phyloP scores from a whole-genome alignment of 345 rosid species.

The Turnera subulata region DNA sequence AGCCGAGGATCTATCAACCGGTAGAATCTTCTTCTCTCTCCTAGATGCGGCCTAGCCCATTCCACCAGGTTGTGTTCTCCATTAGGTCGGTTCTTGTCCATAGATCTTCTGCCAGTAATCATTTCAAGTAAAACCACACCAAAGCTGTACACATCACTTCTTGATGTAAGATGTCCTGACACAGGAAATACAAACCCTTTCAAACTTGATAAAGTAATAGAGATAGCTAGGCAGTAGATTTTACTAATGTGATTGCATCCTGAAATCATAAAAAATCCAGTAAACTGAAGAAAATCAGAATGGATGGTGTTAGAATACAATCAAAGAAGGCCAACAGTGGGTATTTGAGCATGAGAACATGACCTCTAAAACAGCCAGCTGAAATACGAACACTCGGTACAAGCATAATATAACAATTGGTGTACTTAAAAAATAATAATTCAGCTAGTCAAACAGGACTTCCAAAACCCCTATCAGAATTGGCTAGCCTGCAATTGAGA shows the following conservation, averaged over 20 bases:
- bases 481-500: no score
- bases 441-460: no score
- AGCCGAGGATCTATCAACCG: constrained; percentile 79
- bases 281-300: background rate
- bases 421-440: no score
- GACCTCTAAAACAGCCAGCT: background rate
- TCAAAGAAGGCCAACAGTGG: no score
- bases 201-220: constrained; percentile 3
- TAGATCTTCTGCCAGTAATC: constrained; percentile 89
- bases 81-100: constrained; percentile 91
- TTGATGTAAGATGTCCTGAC: constrained; percentile 86
- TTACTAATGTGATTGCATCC: no score
- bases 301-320: no score
- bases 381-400: background rate
- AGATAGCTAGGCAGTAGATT: no score
- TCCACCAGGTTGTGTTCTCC: constrained; percentile 73
- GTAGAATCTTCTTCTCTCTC: constrained; percentile 76
- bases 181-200: background rate
- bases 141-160: constrained; percentile 93
- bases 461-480: no score
- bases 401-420: background rate
- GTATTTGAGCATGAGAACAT: no score
- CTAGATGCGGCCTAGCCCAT: constrained; percentile 85
- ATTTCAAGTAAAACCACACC: constrained; percentile 94
- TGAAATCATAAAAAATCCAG: no score